Conservation (phyloP, 352 stramenopile genomes). For the Globisporangium radiosum region DNA sequence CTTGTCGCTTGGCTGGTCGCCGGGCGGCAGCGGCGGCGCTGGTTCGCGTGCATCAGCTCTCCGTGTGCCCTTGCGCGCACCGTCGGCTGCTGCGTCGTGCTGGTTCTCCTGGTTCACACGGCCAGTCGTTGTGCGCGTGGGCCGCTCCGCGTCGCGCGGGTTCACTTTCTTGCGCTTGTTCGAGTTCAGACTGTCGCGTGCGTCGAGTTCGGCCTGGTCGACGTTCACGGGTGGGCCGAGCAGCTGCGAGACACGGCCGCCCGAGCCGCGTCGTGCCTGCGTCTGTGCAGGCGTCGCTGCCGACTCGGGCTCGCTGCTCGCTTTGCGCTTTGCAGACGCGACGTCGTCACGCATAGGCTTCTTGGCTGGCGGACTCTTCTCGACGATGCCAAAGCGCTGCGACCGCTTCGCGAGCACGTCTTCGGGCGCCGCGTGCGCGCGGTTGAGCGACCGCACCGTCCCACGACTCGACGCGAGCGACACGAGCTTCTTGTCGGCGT, state of each 20-base stretch:
- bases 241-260: slow-evolving; percentile 34
- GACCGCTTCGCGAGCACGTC: slow-evolving; percentile 67
- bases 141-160: slow-evolving; percentile 9
- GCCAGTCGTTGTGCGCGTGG: not conserved
- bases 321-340: slow-evolving; percentile 14
- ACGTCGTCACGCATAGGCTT: slow-evolving; percentile 15
- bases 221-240: slow-evolving; percentile 73
- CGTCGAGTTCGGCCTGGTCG: slow-evolving; percentile 70
- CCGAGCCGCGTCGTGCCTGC: slow-evolving; percentile 6
- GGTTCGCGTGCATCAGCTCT: slow-evolving; percentile 15
- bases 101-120: slow-evolving; percentile 6
- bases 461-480: slow-evolving; percentile 32
- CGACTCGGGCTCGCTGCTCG: slow-evolving; percentile 10
- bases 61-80: slow-evolving; percentile 20
- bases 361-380: slow-evolving; percentile 20
- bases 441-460: slow-evolving; percentile 49
- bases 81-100: slow-evolving; percentile 9
- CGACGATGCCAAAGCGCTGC: slow-evolving; percentile 63
- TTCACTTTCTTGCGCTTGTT: slow-evolving; percentile 57
- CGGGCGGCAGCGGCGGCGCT: slow-evolving; percentile 26
- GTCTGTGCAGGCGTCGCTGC: slow-evolving; percentile 3
- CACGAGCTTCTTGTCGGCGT: slow-evolving; percentile 43
- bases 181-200: slow-evolving; percentile 41
- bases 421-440: slow-evolving; percentile 26
- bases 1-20: slow-evolving; percentile 17